A percentile compares a stretch with the other conserved stretches of the same genome.
Conservation (phyloP, 208 protist genomes). For the Vickermania ingenoplastis region DNA sequence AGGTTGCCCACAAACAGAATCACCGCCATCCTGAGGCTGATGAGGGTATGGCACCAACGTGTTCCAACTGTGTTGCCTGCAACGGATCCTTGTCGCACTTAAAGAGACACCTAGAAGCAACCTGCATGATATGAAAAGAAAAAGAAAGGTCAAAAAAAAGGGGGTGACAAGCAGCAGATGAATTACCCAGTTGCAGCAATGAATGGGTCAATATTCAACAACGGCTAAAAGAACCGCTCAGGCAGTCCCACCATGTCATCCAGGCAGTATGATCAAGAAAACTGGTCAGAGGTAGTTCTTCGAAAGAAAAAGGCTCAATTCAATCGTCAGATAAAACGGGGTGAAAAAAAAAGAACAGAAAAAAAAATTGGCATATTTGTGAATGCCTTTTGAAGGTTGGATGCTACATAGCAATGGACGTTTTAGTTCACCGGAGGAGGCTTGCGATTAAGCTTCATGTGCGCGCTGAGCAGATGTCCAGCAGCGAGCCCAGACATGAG, state of each 20-base stretch:
- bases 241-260: too few relatives aligned
- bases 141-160: conserved; percentile 3
- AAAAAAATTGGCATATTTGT: background rate
- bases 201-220: too few relatives aligned
- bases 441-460: conserved; percentile 92
- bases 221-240: too few relatives aligned
- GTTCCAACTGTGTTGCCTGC: too few relatives aligned
- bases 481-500: conserved; percentile 90
- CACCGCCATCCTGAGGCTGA: conserved; percentile 3
- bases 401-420: background rate
- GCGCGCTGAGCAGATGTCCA: conserved; percentile 83
- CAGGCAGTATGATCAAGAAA: too few relatives aligned
- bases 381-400: background rate
- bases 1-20: conserved; percentile 77
- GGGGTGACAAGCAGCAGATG: conserved; percentile 10
- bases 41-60: background rate
- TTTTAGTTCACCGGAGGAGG: conserved; percentile 9
- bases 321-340: conserved; percentile 9
- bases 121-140: conserved; percentile 1
- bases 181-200: too few relatives aligned
- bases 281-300: too few relatives aligned
- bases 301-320: conserved; percentile 1
- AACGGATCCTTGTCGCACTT: too few relatives aligned
- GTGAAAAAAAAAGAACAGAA: conserved; percentile 8
- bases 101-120: too few relatives aligned